Percentiles rank a stretch among this genome's conserved stretches.
Evolutionary conservation across 2,329 filamentous ascomycete species (phyloP).

Genomic region (Chaetomiaceae sp.): DNA sequence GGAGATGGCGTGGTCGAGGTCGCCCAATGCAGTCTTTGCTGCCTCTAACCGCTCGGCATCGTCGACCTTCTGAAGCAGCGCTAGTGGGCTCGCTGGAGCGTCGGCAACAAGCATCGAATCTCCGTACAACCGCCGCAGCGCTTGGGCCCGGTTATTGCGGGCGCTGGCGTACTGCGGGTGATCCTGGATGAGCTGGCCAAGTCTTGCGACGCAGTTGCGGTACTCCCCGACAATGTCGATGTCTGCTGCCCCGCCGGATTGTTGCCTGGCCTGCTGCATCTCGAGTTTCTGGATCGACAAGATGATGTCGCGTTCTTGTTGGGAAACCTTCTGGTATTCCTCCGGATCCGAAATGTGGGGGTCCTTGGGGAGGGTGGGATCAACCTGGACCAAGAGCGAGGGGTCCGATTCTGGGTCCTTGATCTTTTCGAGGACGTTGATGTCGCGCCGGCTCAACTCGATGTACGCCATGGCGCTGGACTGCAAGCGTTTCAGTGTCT

Average conservation of each 20-base stretch:
- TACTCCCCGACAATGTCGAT: slow-evolving; percentile 44
- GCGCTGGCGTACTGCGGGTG: slow-evolving; percentile 66
- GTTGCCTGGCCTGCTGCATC: slow-evolving; percentile 44
- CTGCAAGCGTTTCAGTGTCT: background rate
- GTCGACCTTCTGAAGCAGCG: slow-evolving; percentile 38
- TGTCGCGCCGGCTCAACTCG: slow-evolving; percentile 53
- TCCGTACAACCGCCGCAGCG: slow-evolving; percentile 57
- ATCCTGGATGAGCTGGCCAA: slow-evolving; percentile 53
- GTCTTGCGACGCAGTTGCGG: slow-evolving; percentile 40
- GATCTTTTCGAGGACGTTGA: slow-evolving; percentile 62
- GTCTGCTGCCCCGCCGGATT: slow-evolving; percentile 29
- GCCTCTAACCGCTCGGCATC: slow-evolving; percentile 36
- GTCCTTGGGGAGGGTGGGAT: slow-evolving; percentile 52
- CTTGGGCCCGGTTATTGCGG: slow-evolving; percentile 70
- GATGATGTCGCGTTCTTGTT: slow-evolving; percentile 51
- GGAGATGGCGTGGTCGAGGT: slow-evolving; percentile 55
- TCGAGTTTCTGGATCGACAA: slow-evolving; percentile 52
- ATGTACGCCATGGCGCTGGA: slow-evolving; percentile 41
- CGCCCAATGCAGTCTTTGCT: slow-evolving; percentile 42
- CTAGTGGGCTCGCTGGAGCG: slow-evolving; percentile 36
- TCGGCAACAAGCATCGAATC: slow-evolving; percentile 51
- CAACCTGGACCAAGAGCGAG: slow-evolving; percentile 49
- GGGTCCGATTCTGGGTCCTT: slow-evolving; percentile 62
- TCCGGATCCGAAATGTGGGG: slow-evolving; percentile 49
- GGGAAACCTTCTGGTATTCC: slow-evolving; percentile 48